Evolutionary conservation across 176 grass and related monocot species (phyloP).

Genomic region (Triticum aestivum): DNA sequence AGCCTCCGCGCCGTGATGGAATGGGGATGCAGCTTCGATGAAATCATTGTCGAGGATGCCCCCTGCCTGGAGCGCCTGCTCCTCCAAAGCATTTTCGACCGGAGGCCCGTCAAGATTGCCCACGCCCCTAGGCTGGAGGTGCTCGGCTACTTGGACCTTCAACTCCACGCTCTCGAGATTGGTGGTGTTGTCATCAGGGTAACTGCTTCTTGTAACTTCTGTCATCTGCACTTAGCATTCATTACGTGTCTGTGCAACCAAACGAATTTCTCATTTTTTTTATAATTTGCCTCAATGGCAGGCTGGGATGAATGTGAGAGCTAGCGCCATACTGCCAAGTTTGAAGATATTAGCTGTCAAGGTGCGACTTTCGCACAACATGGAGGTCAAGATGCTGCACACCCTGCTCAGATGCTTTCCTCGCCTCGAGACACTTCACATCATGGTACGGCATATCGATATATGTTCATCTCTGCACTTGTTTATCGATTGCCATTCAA

Average conservation of each 20-base stretch:
- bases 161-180: constrained; percentile 20
- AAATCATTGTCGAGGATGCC: constrained; percentile 27
- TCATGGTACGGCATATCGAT: not conserved
- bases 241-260: not conserved
- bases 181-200: constrained; percentile 34
- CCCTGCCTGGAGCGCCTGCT: constrained; percentile 31
- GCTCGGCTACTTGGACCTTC: constrained; percentile 30
- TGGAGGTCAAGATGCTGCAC: constrained; percentile 20
- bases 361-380: constrained; percentile 4
- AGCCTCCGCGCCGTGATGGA: constrained; percentile 29
- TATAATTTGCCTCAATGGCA: not conserved
- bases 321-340: constrained; percentile 19
- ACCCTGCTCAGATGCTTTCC: constrained; percentile 31
- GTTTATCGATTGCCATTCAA: not conserved
- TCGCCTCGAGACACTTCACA: constrained; percentile 35
- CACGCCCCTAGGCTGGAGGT: constrained; percentile 25
- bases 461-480: not conserved
- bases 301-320: constrained; percentile 14
- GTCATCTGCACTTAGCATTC: not conserved
- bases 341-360: constrained; percentile 29
- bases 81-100: not conserved
- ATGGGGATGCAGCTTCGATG: not conserved
- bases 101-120: constrained; percentile 23
- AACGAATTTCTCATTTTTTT: not conserved
- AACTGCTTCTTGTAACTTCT: not conserved